These are phyloP conservation scores for Candida anutae DNA, from an alignment of 1,139 yeast genomes.

Conservation along the genomic window DNA sequence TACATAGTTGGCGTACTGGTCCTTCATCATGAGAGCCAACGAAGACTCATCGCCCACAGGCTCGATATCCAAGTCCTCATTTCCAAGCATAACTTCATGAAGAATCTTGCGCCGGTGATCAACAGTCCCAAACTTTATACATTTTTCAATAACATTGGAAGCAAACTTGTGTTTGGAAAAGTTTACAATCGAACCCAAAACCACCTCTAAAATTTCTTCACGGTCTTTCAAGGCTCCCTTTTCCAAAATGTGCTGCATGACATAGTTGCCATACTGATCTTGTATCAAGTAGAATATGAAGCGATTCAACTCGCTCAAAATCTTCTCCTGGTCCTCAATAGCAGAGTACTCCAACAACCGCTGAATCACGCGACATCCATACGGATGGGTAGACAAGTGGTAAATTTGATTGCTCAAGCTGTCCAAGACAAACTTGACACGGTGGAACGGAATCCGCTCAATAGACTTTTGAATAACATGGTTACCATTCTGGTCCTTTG, in stretches of 20 bases:
- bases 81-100: conserved; percentile 50
- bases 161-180: conserved; percentile 95
- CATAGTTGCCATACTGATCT: conserved; percentile 97
- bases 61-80: conserved; percentile 34
- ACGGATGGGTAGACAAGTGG: conserved; percentile 89
- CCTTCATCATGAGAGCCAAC: conserved; percentile 86
- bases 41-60: conserved; percentile 47
- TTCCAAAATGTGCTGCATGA: conserved; percentile 90
- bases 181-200: conserved; percentile 56
- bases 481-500: conserved; percentile 95
- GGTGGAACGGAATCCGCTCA: conserved; percentile 71
- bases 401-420: conserved; percentile 75
- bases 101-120: conserved; percentile 58
- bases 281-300: conserved; percentile 75
- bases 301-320: conserved; percentile 63
- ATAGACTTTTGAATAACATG: conserved; percentile 96
- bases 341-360: conserved; percentile 75
- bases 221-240: conserved; percentile 51
- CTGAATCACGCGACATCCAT: conserved; percentile 96
- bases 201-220: conserved; percentile 34
- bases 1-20: conserved; percentile 95
- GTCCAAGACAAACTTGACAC: conserved; percentile 64
- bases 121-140: conserved; percentile 65
- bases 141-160: conserved; percentile 93
- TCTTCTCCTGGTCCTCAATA: conserved; percentile 52